Conservation (phyloP, 805 yeast genomes). For the Saccharomycopsis sp. region DNA sequence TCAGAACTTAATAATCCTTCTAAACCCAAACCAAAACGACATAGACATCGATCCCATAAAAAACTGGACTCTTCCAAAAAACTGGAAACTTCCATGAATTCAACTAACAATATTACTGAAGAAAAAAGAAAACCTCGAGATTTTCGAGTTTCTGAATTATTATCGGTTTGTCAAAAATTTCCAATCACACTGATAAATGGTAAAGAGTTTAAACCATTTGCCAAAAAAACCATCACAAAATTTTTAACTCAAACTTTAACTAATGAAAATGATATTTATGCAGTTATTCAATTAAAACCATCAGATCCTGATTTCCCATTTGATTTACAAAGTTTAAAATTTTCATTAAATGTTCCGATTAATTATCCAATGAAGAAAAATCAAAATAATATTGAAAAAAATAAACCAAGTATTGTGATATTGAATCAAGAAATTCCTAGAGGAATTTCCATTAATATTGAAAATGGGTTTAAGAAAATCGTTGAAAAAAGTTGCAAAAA, state of each 20-base stretch:
- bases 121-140: background rate
- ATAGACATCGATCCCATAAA: too few relatives aligned
- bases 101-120: too few relatives aligned
- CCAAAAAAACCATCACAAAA: slow-evolving; percentile 1
- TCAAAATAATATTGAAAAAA: slow-evolving; percentile 14
- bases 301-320: slow-evolving; percentile 69
- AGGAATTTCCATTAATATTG: slow-evolving; percentile 60
- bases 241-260: slow-evolving; percentile 1
- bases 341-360: slow-evolving; percentile 44
- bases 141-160: slow-evolving; percentile 2
- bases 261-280: slow-evolving; percentile 24
- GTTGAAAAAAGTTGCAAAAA: slow-evolving; percentile 20
- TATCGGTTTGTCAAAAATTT: slow-evolving; percentile 4
- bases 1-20: too few relatives aligned
- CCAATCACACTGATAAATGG: slow-evolving; percentile 7
- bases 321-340: slow-evolving; percentile 42
- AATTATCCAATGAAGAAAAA: slow-evolving; percentile 35
- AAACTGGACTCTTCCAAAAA: too few relatives aligned
- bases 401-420: slow-evolving; percentile 41
- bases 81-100: too few relatives aligned
- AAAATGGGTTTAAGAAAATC: slow-evolving; percentile 46
- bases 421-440: slow-evolving; percentile 59
- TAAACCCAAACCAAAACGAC: too few relatives aligned
- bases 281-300: slow-evolving; percentile 40
- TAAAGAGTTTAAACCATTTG: background rate